phyloP scores from a whole-genome alignment of 345 rosid genomes.

The Fremontodendron californicum region DNA sequence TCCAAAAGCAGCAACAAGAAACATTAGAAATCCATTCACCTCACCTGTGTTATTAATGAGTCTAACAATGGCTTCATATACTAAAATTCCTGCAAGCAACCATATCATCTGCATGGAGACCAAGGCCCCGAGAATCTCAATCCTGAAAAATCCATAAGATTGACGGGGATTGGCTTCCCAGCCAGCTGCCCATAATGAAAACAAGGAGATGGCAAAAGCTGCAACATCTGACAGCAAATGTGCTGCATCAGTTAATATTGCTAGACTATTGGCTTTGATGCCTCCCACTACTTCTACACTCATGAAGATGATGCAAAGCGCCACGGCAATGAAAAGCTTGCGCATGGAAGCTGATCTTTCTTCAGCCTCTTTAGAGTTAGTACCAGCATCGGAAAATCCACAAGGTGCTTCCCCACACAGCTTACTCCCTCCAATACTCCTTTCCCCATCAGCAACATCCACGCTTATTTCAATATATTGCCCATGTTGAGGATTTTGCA shows the following conservation, averaged over 20 bases:
- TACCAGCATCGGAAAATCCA: slow-evolving; percentile 42
- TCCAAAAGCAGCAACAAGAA: slow-evolving; percentile 42
- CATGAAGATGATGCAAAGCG: slow-evolving; percentile 45
- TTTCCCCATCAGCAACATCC: slow-evolving; percentile 19
- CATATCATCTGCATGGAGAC: slow-evolving; percentile 47
- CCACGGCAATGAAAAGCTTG: slow-evolving; percentile 40
- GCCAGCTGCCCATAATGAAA: slow-evolving; percentile 47
- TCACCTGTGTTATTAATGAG: slow-evolving; percentile 29
- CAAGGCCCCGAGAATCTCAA: slow-evolving; percentile 49
- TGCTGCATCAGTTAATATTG: slow-evolving; percentile 51
- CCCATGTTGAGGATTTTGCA: slow-evolving; percentile 11
- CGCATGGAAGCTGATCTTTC: slow-evolving; percentile 42
- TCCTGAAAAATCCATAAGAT: slow-evolving; percentile 48
- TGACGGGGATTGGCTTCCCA: slow-evolving; percentile 53
- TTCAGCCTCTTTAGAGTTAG: slow-evolving; percentile 37
- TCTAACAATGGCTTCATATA: slow-evolving; percentile 48
- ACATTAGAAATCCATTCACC: slow-evolving; percentile 53
- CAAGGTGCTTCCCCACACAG: slow-evolving; percentile 40
- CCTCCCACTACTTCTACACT: slow-evolving; percentile 50
- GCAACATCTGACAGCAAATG: slow-evolving; percentile 36
- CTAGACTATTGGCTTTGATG: slow-evolving; percentile 48
- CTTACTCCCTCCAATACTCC: slow-evolving; percentile 26
- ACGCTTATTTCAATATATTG: slow-evolving; percentile 29
- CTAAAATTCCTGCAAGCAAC: slow-evolving; percentile 53
- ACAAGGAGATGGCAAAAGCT: slow-evolving; percentile 47